Base-by-base conservation (phyloP, 1,284 basidiomycete species). In the Agroathelia rolfsii region DNA sequence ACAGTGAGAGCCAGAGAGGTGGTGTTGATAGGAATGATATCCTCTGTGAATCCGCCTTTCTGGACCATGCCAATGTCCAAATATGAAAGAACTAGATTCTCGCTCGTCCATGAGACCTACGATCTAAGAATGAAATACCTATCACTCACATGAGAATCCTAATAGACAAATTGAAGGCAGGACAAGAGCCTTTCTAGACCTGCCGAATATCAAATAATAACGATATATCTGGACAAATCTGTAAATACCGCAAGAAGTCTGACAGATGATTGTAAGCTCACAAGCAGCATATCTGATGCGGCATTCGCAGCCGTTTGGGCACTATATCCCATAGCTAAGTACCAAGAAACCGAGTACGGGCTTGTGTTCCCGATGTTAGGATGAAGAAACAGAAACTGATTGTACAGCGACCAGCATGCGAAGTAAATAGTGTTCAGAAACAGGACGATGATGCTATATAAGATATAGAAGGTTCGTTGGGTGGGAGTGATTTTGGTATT, bases 271-370 rank as follows among this genome's bases (percentile, higher is more conserved):
- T n/a, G n/a, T n/a, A n/a, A n/a, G 38, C 43, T 18, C 24, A 55
- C 52, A 26, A 55, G 30, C 20, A 52, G 35, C 3, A 38, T 47
- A 35, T 53, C 47, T 5, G 43, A 43, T 20, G 51, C 11, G 26
- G 49, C 46, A 1, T 43, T 44, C 24, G 41, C 42, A 10, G 48
- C 19, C 15, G 50, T 42, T 3, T 45, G 47, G 1, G 46, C 42
- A 4, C 42, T 33, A 26, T 50, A 48, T 23, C 43, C 49, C 5
- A 49, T 22, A n/a, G n/a, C n/a, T n/a, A n/a, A n/a, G n/a, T n/a
- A n/a, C n/a, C n/a, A n/a, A n/a, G n/a, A n/a, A n/a, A n/a, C n/a
- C n/a, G n/a, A n/a, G n/a, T n/a, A n/a, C n/a, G n/a, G n/a, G n/a
- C n/a, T n/a, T n/a, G n/a, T n/a, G n/a, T n/a, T 21, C 26, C 28